Conservation (phyloP, 306 rosid genomes). For the Glycine latifolia region DNA sequence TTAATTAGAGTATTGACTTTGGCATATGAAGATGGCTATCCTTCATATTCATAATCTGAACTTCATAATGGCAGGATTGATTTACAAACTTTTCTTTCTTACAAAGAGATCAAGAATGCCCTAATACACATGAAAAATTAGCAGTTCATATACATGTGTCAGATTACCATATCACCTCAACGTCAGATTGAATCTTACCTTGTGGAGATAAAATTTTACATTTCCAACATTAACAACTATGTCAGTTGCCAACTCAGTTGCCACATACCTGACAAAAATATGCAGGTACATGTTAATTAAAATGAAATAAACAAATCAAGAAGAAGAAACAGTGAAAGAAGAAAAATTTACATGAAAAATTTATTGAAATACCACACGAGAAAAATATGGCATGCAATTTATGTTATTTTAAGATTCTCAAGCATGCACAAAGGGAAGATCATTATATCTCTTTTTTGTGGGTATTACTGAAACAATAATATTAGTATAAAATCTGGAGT, state of each 20-base stretch:
- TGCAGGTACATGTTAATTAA: constrained; percentile 33
- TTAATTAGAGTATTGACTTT: not conserved
- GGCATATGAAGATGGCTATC: too few species aligned
- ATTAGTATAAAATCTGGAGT: constrained; percentile 1
- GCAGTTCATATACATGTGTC: not conserved
- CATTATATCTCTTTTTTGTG: not conserved
- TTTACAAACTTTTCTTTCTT: not conserved
- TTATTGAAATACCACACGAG: constrained; percentile 15
- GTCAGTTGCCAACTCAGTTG: constrained; percentile 82
- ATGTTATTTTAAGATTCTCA: constrained; percentile 9
- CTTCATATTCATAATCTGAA: not conserved
- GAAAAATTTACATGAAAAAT: not conserved
- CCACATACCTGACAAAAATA: constrained; percentile 69
- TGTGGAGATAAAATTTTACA: constrained; percentile 85
- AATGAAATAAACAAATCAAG: constrained; percentile 6
- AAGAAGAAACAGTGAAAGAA: not conserved
- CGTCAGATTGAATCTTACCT: constrained; percentile 65
- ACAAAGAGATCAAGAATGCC: not conserved
- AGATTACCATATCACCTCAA: constrained; percentile 31
- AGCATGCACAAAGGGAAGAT: constrained; percentile 1
- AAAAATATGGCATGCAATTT: constrained; percentile 8
- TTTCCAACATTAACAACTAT: constrained; percentile 71
- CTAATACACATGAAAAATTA: not conserved
- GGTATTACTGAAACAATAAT: constrained; percentile 3
- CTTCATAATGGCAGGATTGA: not conserved